Evolutionary conservation across 169 alveolate genomes (phyloP), one percentile per base, ranked within the genome.

Genomic region (Plasmodium coatneyi): DNA sequence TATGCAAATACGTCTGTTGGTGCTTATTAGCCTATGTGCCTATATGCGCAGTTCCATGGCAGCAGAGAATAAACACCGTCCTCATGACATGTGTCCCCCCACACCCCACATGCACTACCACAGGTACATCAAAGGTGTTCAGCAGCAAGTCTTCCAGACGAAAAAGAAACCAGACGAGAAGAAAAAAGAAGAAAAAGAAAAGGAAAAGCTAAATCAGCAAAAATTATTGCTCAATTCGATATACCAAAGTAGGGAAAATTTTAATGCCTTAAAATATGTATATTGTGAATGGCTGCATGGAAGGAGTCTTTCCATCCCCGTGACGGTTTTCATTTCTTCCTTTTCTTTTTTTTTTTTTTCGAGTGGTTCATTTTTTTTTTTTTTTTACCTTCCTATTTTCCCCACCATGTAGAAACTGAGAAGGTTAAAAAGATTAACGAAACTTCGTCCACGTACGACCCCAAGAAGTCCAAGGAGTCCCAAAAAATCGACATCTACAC

Each of bases 401-500:
- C 46, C 25, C 43, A n/a, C 70, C 72, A 10, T 71, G n/a, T 76
- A 96, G 97, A 95, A 81, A 97, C 98, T 16, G 98, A 97, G 84
- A 96, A 97, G 72, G 97, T 97, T 52, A 97, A 97, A 93, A 95
- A 97, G 80, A 97, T 95, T 30, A 95, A 96, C 70, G 95, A 93
- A 54, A 97, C 95, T 46, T 87, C 96, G 30, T 71, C 96, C 46
- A 84, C 93, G 5, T 95, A 96, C 43, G 98, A 97, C 43, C 98
- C 98, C 12, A 95, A 97, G 90, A 96, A 96, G 60, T 93, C 97
- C 14, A 95, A 96, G 80, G 97, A 95, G 74, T 97, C 96, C 80
- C 99, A 97, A 94, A 98, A 98, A 84, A 98, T 99, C 72, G 99
- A 99, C 93, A 92, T 98, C 22, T 99, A 99, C 96, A 96, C 98